phyloP scores from a whole-genome alignment of 2,329 filamentous ascomycete species.

The Tolypocladium paradoxum region DNA sequence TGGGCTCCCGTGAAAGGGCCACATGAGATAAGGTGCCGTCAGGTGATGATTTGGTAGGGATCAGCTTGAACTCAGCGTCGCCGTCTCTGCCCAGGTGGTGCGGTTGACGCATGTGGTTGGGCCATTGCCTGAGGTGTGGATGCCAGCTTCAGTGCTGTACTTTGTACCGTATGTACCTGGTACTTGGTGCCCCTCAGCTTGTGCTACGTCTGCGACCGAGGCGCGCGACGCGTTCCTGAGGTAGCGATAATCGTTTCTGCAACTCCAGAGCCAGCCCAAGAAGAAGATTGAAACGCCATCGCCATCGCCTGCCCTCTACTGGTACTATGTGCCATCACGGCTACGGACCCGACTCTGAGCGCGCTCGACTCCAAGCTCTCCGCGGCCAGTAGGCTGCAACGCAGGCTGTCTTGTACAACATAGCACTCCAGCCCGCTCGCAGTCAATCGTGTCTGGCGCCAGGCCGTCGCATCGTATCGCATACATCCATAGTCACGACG shows the following conservation, averaged over 20 bases:
- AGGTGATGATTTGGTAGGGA: neutral
- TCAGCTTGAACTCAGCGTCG: neutral
- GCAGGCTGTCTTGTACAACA: neutral
- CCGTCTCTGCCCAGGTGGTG: neutral
- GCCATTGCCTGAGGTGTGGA: neutral
- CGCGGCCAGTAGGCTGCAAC: neutral
- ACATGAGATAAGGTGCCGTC: neutral
- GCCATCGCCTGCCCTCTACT: neutral
- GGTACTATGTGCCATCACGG: neutral
- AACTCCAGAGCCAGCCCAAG: neutral
- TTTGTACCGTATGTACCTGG: neutral
- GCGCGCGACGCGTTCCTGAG: conserved; percentile 1
- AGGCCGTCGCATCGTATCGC: neutral
- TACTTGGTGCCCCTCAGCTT: too few species aligned
- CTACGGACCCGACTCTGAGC: neutral
- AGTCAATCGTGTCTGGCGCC: neutral
- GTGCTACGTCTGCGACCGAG: too few species aligned
- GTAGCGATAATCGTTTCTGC: neutral
- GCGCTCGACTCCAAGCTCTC: neutral
- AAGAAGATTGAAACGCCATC: neutral
- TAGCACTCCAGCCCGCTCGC: neutral
- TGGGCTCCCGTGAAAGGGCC: neutral
- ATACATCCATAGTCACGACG: neutral
- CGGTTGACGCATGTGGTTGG: neutral
- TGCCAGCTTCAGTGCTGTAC: neutral